Conservation (phyloP, 768 basidiomycete genomes). For the Xerocomellus dryophilus region DNA sequence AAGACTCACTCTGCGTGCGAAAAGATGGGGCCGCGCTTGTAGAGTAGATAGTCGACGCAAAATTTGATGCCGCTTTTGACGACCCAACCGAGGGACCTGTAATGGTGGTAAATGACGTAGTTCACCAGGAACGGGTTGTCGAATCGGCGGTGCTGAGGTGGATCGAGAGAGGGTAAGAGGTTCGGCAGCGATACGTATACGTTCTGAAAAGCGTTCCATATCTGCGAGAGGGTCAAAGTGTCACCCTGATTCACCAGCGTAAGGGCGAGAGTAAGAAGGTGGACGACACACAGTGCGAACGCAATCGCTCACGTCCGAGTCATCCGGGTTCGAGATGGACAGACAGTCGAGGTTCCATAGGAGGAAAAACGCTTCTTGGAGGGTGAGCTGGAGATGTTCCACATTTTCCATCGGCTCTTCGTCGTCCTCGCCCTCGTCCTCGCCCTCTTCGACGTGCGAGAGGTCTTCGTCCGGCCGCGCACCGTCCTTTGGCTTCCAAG, state of each 20-base stretch:
- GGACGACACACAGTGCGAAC: neutral
- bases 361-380: slow-evolving; percentile 88
- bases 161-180: slow-evolving; percentile 26
- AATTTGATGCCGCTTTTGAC: slow-evolving; percentile 96
- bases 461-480: slow-evolving; percentile 17
- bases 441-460: slow-evolving; percentile 25
- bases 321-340: slow-evolving; percentile 59
- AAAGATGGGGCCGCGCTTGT: slow-evolving; percentile 93
- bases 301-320: slow-evolving; percentile 43
- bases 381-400: slow-evolving; percentile 88
- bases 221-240: slow-evolving; percentile 51
- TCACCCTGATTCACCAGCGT: slow-evolving; percentile 40
- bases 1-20: slow-evolving; percentile 85
- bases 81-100: slow-evolving; percentile 94
- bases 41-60: slow-evolving; percentile 91
- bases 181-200: slow-evolving; percentile 45
- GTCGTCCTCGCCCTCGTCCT: slow-evolving; percentile 31
- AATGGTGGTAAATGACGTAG: slow-evolving; percentile 92
- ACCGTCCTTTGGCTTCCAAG: slow-evolving; percentile 58
- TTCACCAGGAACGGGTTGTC: slow-evolving; percentile 93
- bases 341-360: slow-evolving; percentile 83
- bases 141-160: slow-evolving; percentile 44
- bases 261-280: neutral
- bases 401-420: slow-evolving; percentile 63
- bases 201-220: slow-evolving; percentile 65